Evolutionary conservation across 2,329 filamentous ascomycete species (phyloP).

Genomic region (Berkeleyomyces basicola): DNA sequence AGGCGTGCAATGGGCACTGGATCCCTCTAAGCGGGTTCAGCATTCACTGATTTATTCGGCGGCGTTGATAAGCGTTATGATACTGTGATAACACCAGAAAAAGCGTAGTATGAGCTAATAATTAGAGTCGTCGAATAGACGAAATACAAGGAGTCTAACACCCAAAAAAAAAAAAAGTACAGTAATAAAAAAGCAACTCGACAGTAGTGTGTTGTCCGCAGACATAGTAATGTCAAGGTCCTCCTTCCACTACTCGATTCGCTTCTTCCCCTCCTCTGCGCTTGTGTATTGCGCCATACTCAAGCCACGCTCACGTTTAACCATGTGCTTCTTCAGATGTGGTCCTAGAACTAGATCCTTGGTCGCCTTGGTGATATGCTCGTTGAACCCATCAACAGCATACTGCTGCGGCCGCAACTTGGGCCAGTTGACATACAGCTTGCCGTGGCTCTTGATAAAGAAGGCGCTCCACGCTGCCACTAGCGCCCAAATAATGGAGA

Average conservation of each 20-base stretch:
- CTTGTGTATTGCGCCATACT: slow-evolving; percentile 70
- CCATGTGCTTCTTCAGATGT: slow-evolving; percentile 35
- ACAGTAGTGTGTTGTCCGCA: background rate
- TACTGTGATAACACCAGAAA: too few species aligned
- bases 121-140: too few species aligned
- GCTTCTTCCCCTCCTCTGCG: slow-evolving; percentile 95
- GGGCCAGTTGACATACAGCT: slow-evolving; percentile 96
- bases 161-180: background rate
- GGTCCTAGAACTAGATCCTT: slow-evolving; percentile 69
- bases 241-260: slow-evolving; percentile 53
- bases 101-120: too few species aligned
- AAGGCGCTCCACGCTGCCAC: slow-evolving; percentile 54
- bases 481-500: slow-evolving; percentile 61
- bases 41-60: too few species aligned
- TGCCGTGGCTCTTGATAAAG: slow-evolving; percentile 72
- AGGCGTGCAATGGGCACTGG: too few species aligned
- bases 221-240: background rate
- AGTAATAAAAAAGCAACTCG: background rate
- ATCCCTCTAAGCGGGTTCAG: too few species aligned
- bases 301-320: slow-evolving; percentile 61
- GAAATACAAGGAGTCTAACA: too few species aligned
- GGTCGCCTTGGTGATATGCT: slow-evolving; percentile 65
- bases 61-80: too few species aligned
- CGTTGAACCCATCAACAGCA: slow-evolving; percentile 74
- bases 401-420: slow-evolving; percentile 82